Evolutionary conservation across 768 basidiomycete genomes (phyloP), one percentile per base, ranked within the genome.

Genomic region (Grammothele lineata): DNA sequence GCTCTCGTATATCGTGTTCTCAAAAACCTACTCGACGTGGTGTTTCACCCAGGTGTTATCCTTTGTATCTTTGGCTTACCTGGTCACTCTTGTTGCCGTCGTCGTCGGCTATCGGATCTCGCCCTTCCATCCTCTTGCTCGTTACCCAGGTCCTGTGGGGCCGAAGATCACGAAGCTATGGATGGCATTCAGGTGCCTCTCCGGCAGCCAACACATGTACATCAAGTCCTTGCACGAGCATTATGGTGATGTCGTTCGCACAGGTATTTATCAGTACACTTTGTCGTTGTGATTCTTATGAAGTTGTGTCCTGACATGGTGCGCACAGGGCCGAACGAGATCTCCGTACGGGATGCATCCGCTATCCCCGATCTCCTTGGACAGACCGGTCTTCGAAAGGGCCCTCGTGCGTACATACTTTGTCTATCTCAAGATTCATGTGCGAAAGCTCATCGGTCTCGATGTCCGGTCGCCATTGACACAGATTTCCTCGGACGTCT

Each of bases 241-340:
- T 35, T 70, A 72, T 52, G 70, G 70, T 1, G 54, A 59, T 12
- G 53, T 66, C 40, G 63, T 72, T 15, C 60, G 70, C 3, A 60
- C 64, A 14, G 70, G 70, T 66, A 35, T 5, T 57, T 32, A 32
- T n/a, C n/a, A n/a, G n/a, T n/a, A n/a, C n/a, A n/a, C n/a, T n/a
- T n/a, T n/a, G 22, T 33, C 4, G 60, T 30, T 10, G 7, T 23
- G 19, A 30, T 7, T 7, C 14, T 14, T 14, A 7, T 14, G 8
- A 30, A 14, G 8, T 14, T 30, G 27, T 14, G 27, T 14, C 8
- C 27, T 7, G 8, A 7, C 27, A 30, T 30, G 8, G 15, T 7
- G 17, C 15, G 9, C 0, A 32, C n/a, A 74, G 73, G 73, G 15
- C 74, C 72, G 12, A 76, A 74, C 54, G 73, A 73, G 41, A 55